phyloP scores from a whole-genome alignment of 164 flowering plant genomes.

The Berberis vulgaris region DNA sequence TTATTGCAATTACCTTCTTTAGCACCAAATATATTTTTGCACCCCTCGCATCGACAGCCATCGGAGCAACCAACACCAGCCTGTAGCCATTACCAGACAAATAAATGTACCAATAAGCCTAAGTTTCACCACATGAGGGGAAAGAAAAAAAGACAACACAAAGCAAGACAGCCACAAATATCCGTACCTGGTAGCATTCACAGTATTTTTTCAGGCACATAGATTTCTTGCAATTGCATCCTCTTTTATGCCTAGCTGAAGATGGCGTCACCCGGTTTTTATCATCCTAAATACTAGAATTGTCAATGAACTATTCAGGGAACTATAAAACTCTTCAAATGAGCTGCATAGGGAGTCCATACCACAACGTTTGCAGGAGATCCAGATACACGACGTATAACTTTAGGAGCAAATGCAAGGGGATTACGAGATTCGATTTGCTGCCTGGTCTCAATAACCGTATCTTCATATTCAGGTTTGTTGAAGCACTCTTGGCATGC shows the following conservation, averaged over 20 bases:
- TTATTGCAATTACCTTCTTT: conserved; percentile 45
- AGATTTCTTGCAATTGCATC: conserved; percentile 90
- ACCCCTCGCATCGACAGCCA: conserved; percentile 31
- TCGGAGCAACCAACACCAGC: conserved; percentile 65
- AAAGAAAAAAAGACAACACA: not conserved
- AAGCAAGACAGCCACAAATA: not conserved
- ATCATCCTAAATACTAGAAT: conserved; percentile 34
- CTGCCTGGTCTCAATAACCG: conserved; percentile 44
- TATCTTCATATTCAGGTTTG: conserved; percentile 58
- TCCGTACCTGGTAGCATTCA: conserved; percentile 74
- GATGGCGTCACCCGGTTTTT: conserved; percentile 35
- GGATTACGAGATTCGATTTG: conserved; percentile 75
- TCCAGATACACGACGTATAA: conserved; percentile 23
- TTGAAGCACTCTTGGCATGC: conserved; percentile 74
- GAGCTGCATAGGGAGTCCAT: conserved; percentile 5
- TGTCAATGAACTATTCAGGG: not conserved
- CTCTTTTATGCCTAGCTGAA: conserved; percentile 73
- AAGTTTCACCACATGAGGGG: not conserved
- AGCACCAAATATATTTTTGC: conserved; percentile 36
- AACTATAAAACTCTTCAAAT: not conserved
- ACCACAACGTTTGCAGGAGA: conserved; percentile 32
- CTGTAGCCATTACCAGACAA: conserved; percentile 17
- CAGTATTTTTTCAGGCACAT: conserved; percentile 78
- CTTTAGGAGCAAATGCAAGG: conserved; percentile 79
- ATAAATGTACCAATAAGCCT: not conserved